These are phyloP conservation scores for Marsdenia floribunda DNA, from an alignment of 257 asterid species.

Conservation along the genomic window DNA sequence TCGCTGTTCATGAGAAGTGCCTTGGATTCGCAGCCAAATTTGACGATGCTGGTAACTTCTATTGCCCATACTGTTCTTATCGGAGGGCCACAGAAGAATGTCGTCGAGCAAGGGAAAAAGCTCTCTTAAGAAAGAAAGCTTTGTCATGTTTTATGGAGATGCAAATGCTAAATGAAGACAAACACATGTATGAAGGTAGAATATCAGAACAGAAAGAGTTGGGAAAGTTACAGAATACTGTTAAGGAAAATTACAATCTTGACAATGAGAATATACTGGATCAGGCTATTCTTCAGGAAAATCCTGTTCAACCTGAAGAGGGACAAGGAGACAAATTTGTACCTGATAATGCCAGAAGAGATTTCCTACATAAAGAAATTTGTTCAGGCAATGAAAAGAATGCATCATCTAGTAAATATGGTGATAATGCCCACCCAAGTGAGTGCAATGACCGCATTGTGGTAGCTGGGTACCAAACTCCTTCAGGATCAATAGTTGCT, in stretches of 20 bases:
- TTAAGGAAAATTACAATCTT: conserved; percentile 8
- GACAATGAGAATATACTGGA: conserved; percentile 12
- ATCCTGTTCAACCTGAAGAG: conserved; percentile 17
- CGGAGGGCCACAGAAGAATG: conserved; percentile 43
- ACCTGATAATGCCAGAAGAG: conserved; percentile 20
- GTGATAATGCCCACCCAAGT: neutral
- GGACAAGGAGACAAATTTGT: conserved; percentile 18
- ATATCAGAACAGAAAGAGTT: conserved; percentile 20
- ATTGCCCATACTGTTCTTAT: conserved; percentile 73
- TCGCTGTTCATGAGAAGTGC: conserved; percentile 61
- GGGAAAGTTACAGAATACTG: conserved; percentile 15
- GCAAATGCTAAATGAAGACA: conserved; percentile 22
- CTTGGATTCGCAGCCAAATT: conserved; percentile 47
- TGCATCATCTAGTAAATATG: conserved; percentile 3
- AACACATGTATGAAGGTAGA: conserved; percentile 22
- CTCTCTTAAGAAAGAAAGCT: conserved; percentile 50
- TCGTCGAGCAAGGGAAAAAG: conserved; percentile 47
- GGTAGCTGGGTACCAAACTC: conserved; percentile 18
- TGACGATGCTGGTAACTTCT: conserved; percentile 51
- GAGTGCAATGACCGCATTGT: conserved; percentile 2
- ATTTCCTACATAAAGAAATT: conserved; percentile 19
- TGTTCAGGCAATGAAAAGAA: conserved; percentile 7
- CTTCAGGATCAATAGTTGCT: conserved; percentile 18
- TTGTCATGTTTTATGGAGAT: conserved; percentile 44
- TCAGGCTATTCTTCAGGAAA: conserved; percentile 8